Evolutionary conservation across 2,329 filamentous ascomycete genomes (phyloP), one percentile per base, ranked within the genome.

Genomic region (Epichloe coenophiala): DNA sequence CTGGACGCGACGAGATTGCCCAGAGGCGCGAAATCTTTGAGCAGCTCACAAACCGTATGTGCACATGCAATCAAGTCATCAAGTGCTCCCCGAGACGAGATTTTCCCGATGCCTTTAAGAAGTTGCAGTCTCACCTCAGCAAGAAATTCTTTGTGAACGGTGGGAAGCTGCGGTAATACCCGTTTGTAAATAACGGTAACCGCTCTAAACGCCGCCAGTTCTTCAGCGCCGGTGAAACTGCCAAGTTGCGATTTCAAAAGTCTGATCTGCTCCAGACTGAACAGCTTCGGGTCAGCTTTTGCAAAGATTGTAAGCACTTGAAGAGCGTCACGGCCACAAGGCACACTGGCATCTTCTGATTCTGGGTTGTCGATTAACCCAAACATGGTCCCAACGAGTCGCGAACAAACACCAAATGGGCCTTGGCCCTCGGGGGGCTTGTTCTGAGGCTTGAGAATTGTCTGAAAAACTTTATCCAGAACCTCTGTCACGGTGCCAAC

Each of bases 61-160:
- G 95, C 72, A 66, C 93, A 98, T 9, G 88, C 84, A 58, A 93
- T 84, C n/a, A 95, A 79, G 60, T 96, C 91, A 57, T 93, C 83
- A n/a, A 97, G 70, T 41, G 93, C 83, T 12, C 78, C 71, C 54
- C 84, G 81, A 12, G 62, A 62, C 23, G 75, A 69, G 63, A 95
- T 75, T 58, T 86, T 89, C 12, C 79, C 74, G 2, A 95, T 75
- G 17, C 81, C 83, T 48, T 78, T 80, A 58, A 95, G 75, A 13
- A 98, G 75, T 48, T 84, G 79, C 45, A 76, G 76, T 56, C 89
- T 85, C 15, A 97, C 79, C 42, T 88, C 82, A 37, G 78, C 73
- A 13, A 97, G 76, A 51, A 97, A 88, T 9, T 80, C 79, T 1
- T 80, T 76, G 58, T 94, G 85, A 52, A 91, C 86, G 1, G 86